These are phyloP conservation scores for Bathelium albidoporum DNA, from an alignment of 495 filamentous ascomycete genomes.

Conservation along the genomic window DNA sequence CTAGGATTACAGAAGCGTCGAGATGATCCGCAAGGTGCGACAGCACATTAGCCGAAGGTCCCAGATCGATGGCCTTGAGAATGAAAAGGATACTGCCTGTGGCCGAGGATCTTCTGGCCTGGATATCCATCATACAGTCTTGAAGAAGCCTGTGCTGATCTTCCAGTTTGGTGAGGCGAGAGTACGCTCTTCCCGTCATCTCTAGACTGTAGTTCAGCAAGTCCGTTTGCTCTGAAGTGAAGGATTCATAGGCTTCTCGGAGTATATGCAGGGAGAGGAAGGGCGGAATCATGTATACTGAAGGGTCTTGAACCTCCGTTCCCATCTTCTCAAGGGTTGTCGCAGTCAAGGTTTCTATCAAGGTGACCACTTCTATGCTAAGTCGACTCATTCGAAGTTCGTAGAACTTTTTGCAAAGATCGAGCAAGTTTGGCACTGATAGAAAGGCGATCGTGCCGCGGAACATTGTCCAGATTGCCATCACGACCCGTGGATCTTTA, in stretches of 20 bases:
- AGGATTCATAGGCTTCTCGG: not conserved
- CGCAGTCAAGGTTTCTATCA: slow-evolving; percentile 12
- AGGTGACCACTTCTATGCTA: slow-evolving; percentile 42
- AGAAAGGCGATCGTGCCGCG: slow-evolving; percentile 51
- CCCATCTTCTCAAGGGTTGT: slow-evolving; percentile 23
- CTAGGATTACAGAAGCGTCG: not conserved
- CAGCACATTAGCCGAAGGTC: not conserved
- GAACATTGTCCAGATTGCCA: slow-evolving; percentile 71
- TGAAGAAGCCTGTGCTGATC: not conserved
- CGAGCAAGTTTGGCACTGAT: slow-evolving; percentile 45
- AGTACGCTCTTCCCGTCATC: not conserved
- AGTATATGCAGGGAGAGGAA: not conserved
- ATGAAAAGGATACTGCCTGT: slow-evolving; percentile 1
- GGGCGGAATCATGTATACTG: not conserved
- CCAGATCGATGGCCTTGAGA: not conserved
- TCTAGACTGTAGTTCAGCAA: not conserved
- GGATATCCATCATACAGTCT: not conserved
- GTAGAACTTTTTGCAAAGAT: slow-evolving; percentile 65
- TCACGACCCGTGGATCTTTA: slow-evolving; percentile 73
- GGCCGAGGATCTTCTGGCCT: not conserved
- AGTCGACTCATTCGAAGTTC: slow-evolving; percentile 54
- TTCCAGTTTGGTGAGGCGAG: not conserved
- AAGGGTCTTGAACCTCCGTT: not conserved
- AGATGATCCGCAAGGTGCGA: not conserved
- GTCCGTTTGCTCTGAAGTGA: not conserved